A percentile compares a stretch with the other conserved stretches of the same genome.
Evolutionary conservation across 2,329 filamentous ascomycete genomes (phyloP).

Genomic region (Phyllosticta ampelicida): DNA sequence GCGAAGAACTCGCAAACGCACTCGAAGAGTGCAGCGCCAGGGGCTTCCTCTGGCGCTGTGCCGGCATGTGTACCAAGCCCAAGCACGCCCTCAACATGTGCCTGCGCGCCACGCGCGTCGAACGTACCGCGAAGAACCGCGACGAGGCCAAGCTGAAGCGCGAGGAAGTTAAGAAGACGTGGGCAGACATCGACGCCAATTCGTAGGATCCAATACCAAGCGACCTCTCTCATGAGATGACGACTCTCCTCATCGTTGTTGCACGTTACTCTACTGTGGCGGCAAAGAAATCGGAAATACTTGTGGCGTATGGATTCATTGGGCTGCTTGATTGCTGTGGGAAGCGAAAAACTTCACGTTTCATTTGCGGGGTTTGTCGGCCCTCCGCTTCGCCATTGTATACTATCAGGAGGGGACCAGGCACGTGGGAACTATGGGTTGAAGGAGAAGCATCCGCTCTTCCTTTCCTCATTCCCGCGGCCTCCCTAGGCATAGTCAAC

Average conservation of each 20-base stretch:
- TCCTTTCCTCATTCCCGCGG: no score
- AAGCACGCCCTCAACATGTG: constrained; percentile 81
- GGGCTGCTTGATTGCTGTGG: background rate
- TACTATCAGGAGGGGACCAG: background rate
- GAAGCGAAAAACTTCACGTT: background rate
- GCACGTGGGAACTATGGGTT: background rate
- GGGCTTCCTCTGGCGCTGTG: constrained; percentile 84
- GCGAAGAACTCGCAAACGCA: constrained; percentile 84
- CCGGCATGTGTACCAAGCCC: constrained; percentile 79
- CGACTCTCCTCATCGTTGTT: background rate
- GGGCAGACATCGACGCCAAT: constrained; percentile 67
- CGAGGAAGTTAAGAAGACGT: constrained; percentile 63
- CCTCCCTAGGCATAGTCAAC: no score
- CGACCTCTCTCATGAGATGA: background rate
- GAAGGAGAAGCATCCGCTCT: no score
- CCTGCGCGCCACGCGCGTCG: constrained; percentile 66
- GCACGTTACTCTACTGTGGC: background rate
- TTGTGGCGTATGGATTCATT: background rate
- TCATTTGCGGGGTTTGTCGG: background rate
- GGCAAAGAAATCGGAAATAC: background rate
- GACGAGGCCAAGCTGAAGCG: constrained; percentile 58
- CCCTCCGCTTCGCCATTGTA: background rate
- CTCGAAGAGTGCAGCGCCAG: constrained; percentile 92
- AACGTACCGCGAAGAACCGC: constrained; percentile 68
- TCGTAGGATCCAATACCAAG: background rate